Evolutionary conservation across 768 basidiomycete species (phyloP), one percentile per base, ranked within the genome.

Genomic region (Leccinellum luteum): DNA sequence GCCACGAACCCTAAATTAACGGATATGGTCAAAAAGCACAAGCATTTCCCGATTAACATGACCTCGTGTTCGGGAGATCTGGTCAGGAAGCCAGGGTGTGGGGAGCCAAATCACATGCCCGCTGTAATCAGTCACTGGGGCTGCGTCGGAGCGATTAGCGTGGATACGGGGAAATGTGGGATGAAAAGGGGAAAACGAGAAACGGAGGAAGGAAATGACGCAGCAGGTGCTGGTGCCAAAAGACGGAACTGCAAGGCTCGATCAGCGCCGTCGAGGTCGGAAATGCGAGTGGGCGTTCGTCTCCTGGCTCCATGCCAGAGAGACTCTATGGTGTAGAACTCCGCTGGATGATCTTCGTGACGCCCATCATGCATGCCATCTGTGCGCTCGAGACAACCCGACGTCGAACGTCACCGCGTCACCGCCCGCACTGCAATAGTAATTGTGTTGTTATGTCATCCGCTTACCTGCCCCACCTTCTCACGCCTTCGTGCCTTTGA

Each of bases 1-100:
- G 59, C 50, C 38, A 53, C 58, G 57, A 69, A 71, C 69, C 67
- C 68, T 69, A 70, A 71, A 63, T 59, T 56, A 65, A 63, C 67
- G 69, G 71, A 71, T 65, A 52, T 69, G 59, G 61, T 55, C 32
- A 67, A 69, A n/a, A 57, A 55, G 55, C 52, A 60, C 67, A 48
- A 55, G 43, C 21, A 64, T 56, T 69, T 61, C 71, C 69, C 54
- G 57, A 69, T 71, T 68, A 55, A 63, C 55, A 25, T 44, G 41
- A 50, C 60, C 61, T 58, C 68, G 63, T 60, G 66, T 56, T 48
- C 28, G 54, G 57, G 50, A 63, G 56, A 68, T 63, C 68, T 70
- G 48, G 59, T 38, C n/a, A 27, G 56, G 66, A 67, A 67, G 67
- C 50, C 45, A 23, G 17, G 0, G 55, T 43, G 49, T 23, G 34